A percentile compares a stretch with the other conserved stretches of the same genome.
Evolutionary conservation across 202 grass and related monocot genomes (phyloP).

Genomic region (Saccharum hybrid): DNA sequence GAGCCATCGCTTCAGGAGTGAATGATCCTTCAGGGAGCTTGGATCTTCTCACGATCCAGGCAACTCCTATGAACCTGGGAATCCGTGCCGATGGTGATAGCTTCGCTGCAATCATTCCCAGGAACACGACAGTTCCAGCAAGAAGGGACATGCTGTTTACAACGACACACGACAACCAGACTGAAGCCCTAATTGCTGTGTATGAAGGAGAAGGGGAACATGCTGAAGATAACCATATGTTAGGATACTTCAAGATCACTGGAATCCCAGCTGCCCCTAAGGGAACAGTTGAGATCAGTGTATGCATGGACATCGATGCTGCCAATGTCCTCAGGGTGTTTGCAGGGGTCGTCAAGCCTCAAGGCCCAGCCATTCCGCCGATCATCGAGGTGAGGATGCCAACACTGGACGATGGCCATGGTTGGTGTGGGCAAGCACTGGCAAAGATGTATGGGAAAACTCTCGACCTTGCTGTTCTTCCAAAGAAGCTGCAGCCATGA

Average conservation of each 20-base stretch:
- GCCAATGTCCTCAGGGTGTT: constrained; percentile 58
- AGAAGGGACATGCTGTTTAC: constrained; percentile 67
- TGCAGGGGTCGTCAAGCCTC: constrained; percentile 43
- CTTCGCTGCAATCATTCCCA: constrained; percentile 50
- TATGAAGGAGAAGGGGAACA: constrained; percentile 64
- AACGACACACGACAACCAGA: constrained; percentile 57
- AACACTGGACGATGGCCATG: constrained; percentile 64
- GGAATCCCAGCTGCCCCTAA: constrained; percentile 55
- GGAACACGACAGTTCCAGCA: constrained; percentile 62
- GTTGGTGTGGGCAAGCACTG: constrained; percentile 66
- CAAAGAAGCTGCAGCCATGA: constrained; percentile 58
- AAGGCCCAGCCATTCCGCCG: constrained; percentile 35
- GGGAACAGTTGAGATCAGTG: constrained; percentile 59
- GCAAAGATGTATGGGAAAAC: constrained; percentile 48
- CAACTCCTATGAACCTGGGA: constrained; percentile 62
- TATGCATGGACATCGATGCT: constrained; percentile 77
- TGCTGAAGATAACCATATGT: constrained; percentile 60
- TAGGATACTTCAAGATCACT: constrained; percentile 72
- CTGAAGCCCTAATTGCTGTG: constrained; percentile 59
- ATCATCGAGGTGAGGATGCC: constrained; percentile 76
- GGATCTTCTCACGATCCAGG: constrained; percentile 68
- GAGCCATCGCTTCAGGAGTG: constrained; percentile 65
- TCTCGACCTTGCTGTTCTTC: constrained; percentile 51
- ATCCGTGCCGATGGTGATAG: constrained; percentile 42
- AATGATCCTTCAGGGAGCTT: constrained; percentile 58